These are phyloP conservation scores for Aspergillus olivimuriae DNA, from an alignment of 495 filamentous ascomycete species.

Conservation along the genomic window DNA sequence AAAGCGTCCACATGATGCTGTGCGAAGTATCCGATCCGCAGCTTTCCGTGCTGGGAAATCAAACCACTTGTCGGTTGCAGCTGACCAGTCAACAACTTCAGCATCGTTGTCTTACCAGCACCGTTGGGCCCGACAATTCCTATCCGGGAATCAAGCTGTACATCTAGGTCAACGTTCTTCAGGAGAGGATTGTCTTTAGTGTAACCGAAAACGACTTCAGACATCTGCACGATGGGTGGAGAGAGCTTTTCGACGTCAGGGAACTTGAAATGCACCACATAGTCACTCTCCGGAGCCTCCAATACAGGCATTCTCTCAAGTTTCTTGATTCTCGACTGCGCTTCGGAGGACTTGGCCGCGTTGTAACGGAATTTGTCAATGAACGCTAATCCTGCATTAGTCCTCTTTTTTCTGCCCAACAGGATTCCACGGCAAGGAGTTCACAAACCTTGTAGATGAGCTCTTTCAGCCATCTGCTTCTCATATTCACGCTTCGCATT, in stretches of 20 bases:
- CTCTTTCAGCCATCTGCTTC: slow-evolving; percentile 90
- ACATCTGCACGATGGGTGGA: slow-evolving; percentile 97
- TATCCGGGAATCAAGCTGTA: slow-evolving; percentile 96
- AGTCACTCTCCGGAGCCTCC: slow-evolving; percentile 86
- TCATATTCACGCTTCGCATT: slow-evolving; percentile 96
- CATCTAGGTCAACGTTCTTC: slow-evolving; percentile 82
- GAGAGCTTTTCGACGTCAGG: slow-evolving; percentile 97
- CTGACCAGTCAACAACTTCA: slow-evolving; percentile 89
- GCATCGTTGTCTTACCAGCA: slow-evolving; percentile 93
- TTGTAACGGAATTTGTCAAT: slow-evolving; percentile 99
- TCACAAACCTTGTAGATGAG: slow-evolving; percentile 64
- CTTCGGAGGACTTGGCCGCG: slow-evolving; percentile 96
- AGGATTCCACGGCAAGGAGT: not conserved
- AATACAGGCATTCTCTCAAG: slow-evolving; percentile 93
- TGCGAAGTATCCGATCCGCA: slow-evolving; percentile 93
- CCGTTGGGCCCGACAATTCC: slow-evolving; percentile 98
- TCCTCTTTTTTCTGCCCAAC: not conserved
- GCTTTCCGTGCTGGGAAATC: slow-evolving; percentile 79
- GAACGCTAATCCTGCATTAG: slow-evolving; percentile 62
- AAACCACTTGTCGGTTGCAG: slow-evolving; percentile 69
- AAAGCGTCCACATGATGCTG: slow-evolving; percentile 98
- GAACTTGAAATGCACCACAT: slow-evolving; percentile 95
- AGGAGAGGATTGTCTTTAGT: slow-evolving; percentile 72
- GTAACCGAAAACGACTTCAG: slow-evolving; percentile 87
- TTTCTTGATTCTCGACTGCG: slow-evolving; percentile 98